Evolutionary conservation across 352 stramenopile genomes (phyloP), one percentile per base, ranked within the genome.

Genomic region (Phytophthora hybrid): DNA sequence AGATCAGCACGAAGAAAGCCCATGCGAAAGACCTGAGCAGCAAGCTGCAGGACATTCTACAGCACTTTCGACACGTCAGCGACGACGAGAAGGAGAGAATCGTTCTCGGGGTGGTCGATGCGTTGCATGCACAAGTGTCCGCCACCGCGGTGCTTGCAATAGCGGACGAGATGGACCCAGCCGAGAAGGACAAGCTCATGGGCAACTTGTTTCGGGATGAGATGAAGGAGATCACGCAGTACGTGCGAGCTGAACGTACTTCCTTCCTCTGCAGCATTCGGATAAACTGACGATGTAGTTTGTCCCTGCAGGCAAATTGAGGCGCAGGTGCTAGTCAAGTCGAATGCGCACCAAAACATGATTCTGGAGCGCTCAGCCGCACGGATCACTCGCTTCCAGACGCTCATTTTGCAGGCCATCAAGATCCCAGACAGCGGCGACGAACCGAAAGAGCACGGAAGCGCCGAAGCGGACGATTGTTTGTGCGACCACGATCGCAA

Each of bases 401-500:
- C 74, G 23, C 51, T 90, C 4, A 85, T 92, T 52, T 41, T 81
- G 31, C 26, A 66, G 13, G 16, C 44, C n/a, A 47, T 80, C 21
- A 76, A 77, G 37, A 63, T 34, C 5, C 59, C 68, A 13, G 66
- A 63, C n/a, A 69, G 29, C 5, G 54, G 60, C 10, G 62, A 74
- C 46, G 58, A 41, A 1, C 19, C 26, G 8, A 59, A 58, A 5
- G 47, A 49, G 16, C 55, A 29, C 19, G 21, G 39, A 0, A 69
- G n/a, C 10, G 21, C 32, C 9, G 71, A 68, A 18, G 64, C 71
- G 6, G 83, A 85, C 31, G 82, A 89, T 46, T 83, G 82, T 61
- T 74, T 92, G 39, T 89, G 76, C 21, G 85, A 92, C 49, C 79
- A 91, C 62, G 85, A 92, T 54, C 83, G 83, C 8, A 89, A 92